phyloP scores from a whole-genome alignment of 306 rosid genomes.

The Myrica gale region DNA sequence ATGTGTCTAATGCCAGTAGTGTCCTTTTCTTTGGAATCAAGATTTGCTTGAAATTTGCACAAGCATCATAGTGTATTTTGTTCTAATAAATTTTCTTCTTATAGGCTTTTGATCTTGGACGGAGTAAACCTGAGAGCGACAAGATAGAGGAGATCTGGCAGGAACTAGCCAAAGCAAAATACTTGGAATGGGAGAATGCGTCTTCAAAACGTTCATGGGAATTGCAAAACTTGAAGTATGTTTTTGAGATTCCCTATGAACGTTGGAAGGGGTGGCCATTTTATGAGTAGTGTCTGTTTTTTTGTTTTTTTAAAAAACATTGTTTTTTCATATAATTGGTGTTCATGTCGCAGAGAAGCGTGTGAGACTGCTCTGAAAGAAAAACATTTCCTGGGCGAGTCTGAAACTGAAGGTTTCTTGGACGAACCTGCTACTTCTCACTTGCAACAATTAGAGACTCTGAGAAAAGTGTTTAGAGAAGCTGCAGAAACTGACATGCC shows the following conservation, averaged over 20 bases:
- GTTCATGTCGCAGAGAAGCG: constrained; percentile 41
- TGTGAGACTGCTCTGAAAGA: constrained; percentile 51
- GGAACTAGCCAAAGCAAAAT: constrained; percentile 86
- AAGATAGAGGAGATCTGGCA: constrained; percentile 94
- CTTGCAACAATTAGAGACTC: constrained; percentile 45
- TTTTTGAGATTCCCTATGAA: constrained; percentile 19
- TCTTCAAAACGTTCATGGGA: constrained; percentile 74
- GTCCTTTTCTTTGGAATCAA: neutral
- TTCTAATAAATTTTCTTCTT: constrained; percentile 9
- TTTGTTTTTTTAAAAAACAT: neutral
- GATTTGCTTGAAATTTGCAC: neutral
- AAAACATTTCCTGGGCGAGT: constrained; percentile 26
- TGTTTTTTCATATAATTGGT: neutral
- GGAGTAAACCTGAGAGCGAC: constrained; percentile 70
- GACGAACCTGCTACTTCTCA: constrained; percentile 49
- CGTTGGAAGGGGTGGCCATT: neutral
- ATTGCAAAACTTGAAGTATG: constrained; percentile 65
- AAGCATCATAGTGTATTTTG: neutral
- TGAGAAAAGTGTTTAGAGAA: constrained; percentile 54
- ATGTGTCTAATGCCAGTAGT: neutral
- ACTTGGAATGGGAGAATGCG: constrained; percentile 72
- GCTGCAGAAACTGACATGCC: constrained; percentile 64
- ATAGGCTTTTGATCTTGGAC: constrained; percentile 95
- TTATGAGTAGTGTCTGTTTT: neutral
- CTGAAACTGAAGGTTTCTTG: constrained; percentile 56